Conservation (phyloP, 2,329 filamentous ascomycete genomes). For the Aquanectria penicillioides region DNA sequence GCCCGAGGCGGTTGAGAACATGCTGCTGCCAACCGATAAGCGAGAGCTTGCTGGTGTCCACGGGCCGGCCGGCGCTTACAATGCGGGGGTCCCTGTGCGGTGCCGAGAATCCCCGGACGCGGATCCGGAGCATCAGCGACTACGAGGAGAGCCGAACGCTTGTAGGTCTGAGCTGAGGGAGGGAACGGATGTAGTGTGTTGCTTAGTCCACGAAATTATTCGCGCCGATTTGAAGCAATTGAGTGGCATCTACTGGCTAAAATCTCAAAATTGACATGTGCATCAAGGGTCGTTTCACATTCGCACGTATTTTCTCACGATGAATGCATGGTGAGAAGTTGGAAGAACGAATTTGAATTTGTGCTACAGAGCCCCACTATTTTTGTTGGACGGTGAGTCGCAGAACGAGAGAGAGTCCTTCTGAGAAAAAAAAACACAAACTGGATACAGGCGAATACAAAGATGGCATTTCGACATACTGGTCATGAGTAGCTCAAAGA, state of each 20-base stretch:
- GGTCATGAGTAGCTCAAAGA: background rate
- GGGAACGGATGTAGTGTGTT: too few relatives aligned
- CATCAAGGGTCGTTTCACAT: too few relatives aligned
- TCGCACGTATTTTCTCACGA: too few relatives aligned
- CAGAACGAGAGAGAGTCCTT: constrained; percentile 1
- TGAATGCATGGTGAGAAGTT: too few relatives aligned
- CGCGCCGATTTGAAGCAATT: too few relatives aligned
- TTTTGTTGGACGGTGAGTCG: background rate
- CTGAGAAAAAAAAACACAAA: background rate
- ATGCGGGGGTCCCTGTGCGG: constrained; percentile 6
- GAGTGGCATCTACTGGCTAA: too few relatives aligned
- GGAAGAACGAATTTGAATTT: constrained; percentile 4
- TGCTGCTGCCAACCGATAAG: constrained; percentile 14
- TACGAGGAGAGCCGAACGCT: constrained; percentile 8
- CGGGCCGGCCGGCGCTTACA: background rate
- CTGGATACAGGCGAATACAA: constrained; percentile 1
- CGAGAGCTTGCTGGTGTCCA: constrained; percentile 17
- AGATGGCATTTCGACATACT: background rate
- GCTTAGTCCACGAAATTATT: too few relatives aligned
- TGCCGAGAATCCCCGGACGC: background rate
- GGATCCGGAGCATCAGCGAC: constrained; percentile 5
- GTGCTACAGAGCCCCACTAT: background rate
- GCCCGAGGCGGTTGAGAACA: constrained; percentile 40
- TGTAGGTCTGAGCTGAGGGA: background rate
- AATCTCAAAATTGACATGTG: too few relatives aligned